Evolutionary conservation across 257 asterid species (phyloP).

Genomic region (Plantago major): DNA sequence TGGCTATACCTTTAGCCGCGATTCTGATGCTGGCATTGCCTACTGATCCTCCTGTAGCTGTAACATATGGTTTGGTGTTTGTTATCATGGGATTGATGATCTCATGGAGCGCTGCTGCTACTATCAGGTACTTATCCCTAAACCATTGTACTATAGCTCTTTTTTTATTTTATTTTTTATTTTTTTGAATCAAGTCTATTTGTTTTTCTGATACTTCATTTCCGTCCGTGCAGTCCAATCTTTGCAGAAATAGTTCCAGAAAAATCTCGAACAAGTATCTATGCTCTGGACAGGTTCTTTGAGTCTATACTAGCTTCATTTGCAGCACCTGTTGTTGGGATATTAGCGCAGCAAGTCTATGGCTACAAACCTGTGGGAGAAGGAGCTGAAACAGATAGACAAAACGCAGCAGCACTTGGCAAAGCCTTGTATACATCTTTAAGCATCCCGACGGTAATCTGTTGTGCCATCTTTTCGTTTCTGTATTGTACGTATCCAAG

Average conservation of each 20-base stretch:
- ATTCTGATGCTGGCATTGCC: conserved; percentile 68
- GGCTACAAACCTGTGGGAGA: conserved; percentile 60
- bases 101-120: conserved; percentile 83
- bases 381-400: conserved; percentile 60
- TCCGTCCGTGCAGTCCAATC: conserved; percentile 83
- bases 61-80: conserved; percentile 59
- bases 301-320: conserved; percentile 80
- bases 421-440: conserved; percentile 85
- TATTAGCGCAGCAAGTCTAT: conserved; percentile 57
- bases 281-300: conserved; percentile 70
- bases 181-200: no score
- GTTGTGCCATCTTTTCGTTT: conserved; percentile 68
- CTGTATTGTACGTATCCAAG: conserved; percentile 74
- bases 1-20: conserved; percentile 74
- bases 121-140: conserved; percentile 78
- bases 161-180: no score
- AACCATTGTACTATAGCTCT: no score
- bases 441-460: conserved; percentile 63
- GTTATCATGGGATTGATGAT: conserved; percentile 58
- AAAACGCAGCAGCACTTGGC: conserved; percentile 77
- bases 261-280: conserved; percentile 71
- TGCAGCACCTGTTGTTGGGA: conserved; percentile 84
- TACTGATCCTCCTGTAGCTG: conserved; percentile 51
- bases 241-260: no score
- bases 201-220: no score